Evolutionary conservation across 352 stramenopile genomes (phyloP).

Genomic region (Phytophthora ramorum): DNA sequence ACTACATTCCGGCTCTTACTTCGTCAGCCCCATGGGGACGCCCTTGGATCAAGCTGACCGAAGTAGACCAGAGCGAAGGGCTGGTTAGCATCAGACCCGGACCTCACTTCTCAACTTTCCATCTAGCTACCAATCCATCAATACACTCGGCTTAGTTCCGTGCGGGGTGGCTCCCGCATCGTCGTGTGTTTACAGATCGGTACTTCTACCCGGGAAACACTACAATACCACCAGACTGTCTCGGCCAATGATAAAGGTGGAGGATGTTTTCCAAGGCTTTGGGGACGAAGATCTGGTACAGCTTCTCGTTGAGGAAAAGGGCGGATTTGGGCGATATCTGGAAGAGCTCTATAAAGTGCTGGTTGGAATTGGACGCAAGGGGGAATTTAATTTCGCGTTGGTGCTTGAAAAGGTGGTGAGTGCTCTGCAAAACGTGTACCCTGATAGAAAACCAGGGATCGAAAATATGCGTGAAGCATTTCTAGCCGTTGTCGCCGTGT

Average conservation of each 20-base stretch:
- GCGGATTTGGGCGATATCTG: constrained; percentile 1
- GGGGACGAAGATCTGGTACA: not conserved
- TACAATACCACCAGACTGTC: too few relatives aligned
- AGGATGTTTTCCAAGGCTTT: constrained; percentile 3
- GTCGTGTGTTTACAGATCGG: too few relatives aligned
- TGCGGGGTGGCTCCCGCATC: too few relatives aligned
- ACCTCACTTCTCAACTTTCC: too few relatives aligned
- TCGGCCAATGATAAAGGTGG: not conserved
- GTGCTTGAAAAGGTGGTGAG: not conserved
- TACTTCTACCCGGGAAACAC: too few relatives aligned
- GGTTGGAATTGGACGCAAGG: not conserved
- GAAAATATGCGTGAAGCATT: constrained; percentile 6
- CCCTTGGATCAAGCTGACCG: too few relatives aligned
- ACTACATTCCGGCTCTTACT: too few relatives aligned
- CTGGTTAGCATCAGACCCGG: too few relatives aligned
- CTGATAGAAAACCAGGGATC: not conserved
- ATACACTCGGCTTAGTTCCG: too few relatives aligned
- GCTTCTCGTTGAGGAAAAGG: constrained; percentile 11
- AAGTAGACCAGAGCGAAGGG: too few relatives aligned
- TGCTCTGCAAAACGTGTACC: not conserved
- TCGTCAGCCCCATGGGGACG: too few relatives aligned
- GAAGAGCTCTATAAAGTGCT: constrained; percentile 4
- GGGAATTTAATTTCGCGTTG: not conserved
- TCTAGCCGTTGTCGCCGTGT: not conserved
- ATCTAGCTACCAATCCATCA: too few relatives aligned